Conservation (phyloP, 1,284 basidiomycete genomes). For the Termitomyces sp. region DNA sequence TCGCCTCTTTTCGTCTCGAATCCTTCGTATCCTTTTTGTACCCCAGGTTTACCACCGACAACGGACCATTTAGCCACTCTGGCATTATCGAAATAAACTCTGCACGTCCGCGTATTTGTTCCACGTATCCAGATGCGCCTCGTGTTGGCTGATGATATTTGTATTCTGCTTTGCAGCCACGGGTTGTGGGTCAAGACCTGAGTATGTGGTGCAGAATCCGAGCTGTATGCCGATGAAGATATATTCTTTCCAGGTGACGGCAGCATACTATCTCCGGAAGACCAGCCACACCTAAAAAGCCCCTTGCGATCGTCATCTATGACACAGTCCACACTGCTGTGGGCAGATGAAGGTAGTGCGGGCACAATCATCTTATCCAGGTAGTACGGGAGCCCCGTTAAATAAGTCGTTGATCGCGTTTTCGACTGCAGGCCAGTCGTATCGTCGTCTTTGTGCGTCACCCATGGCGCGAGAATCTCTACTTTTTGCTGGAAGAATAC, state of each 20-base stretch:
- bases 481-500: constrained; percentile 63
- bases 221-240: background rate
- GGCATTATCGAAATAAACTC: constrained; percentile 51
- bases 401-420: constrained; percentile 29
- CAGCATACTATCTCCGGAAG: constrained; percentile 21
- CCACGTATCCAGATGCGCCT: constrained; percentile 47
- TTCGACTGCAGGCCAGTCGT: background rate
- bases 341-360: constrained; percentile 49
- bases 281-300: constrained; percentile 34
- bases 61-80: constrained; percentile 42
- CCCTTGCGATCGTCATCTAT: constrained; percentile 21
- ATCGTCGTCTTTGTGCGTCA: constrained; percentile 6
- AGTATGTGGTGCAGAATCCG: background rate
- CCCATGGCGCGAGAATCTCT: constrained; percentile 31
- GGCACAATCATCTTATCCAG: constrained; percentile 42
- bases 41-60: constrained; percentile 25
- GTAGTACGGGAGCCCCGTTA: constrained; percentile 45
- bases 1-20: constrained; percentile 20
- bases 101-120: constrained; percentile 60
- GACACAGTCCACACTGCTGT: constrained; percentile 27
- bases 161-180: constrained; percentile 17
- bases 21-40: constrained; percentile 44
- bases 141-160: constrained; percentile 16
- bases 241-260: constrained; percentile 12
- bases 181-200: constrained; percentile 11